Evolutionary conservation across 148 eudicot species (phyloP), one percentile per base, ranked within the genome.

Genomic region (Arctostaphylos glauca): DNA sequence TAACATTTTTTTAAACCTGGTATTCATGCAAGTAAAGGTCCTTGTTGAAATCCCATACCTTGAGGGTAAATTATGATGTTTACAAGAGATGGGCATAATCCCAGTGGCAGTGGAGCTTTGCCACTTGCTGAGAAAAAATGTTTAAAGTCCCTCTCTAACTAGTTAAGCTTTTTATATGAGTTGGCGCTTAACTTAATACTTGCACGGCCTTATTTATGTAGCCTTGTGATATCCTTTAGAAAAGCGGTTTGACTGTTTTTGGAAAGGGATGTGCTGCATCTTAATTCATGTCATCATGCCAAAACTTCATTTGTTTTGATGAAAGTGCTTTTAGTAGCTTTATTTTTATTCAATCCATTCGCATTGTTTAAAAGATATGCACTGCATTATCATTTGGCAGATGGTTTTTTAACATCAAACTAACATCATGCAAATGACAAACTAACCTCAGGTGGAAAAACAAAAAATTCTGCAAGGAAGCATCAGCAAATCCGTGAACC

Each of bases 381-480:
- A 47, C 46, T 23, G 5, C 25, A 12, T 76, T 41, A 25, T 31
- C 15, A 77, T 77, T 41, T 77, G 55, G 18, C 13, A 21, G 9
- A 50, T 19, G 43, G 74, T 49, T n/a, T 31, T 31, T 75, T 43
- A 1, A 41, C 9, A 52, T 43, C 44, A 47, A 44, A 23, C 43
- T 59, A 71, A 78, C 55, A 5, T 68, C 8, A 41, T 72, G 73
- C 3, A 56, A 48, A 21, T 38, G 31, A 15, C 60, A 53, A 78
- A 68, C 53, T 31, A 31, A 23, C 79, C 88, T 78, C 78, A 97
- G 99, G 98, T 93, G 86, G 99, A 93, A 86, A 97, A 92, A 85
- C 94, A 94, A 84, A 97, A 88, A 84, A 97, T 97, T 82, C 83
- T 97, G 86, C 92, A 84, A 84, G 89, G 89, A 79, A 90, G 93